phyloP scores from a whole-genome alignment of 345 rosid genomes.

The Clausena lansium region DNA sequence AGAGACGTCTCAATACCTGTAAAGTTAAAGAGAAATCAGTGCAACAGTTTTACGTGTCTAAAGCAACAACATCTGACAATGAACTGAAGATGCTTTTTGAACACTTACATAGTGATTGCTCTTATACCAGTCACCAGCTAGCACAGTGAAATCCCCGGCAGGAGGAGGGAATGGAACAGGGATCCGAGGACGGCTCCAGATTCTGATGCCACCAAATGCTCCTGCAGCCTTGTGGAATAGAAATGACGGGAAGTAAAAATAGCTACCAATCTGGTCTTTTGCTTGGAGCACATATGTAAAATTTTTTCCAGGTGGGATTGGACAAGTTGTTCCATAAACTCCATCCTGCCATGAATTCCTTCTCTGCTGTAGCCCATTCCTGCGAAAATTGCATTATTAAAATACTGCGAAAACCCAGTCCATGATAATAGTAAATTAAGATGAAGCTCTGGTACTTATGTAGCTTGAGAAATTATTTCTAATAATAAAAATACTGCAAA shows the following conservation, averaged over 20 bases:
- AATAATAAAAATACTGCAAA: not conserved
- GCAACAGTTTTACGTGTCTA: not conserved
- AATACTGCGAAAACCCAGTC: too few species aligned
- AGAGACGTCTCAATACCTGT: conserved; percentile 50
- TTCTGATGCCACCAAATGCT: conserved; percentile 74
- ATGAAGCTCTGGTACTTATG: not conserved
- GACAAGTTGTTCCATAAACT: conserved; percentile 85
- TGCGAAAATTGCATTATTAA: conserved; percentile 13
- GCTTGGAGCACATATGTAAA: conserved; percentile 79
- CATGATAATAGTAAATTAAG: not conserved
- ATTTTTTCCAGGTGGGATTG: conserved; percentile 80
- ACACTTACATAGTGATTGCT: conserved; percentile 63
- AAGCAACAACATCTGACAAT: not conserved
- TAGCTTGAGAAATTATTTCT: not conserved
- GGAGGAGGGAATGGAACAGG: conserved; percentile 87
- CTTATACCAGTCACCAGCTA: conserved; percentile 91
- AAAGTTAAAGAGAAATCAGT: not conserved
- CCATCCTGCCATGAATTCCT: conserved; percentile 92
- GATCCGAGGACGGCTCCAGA: conserved; percentile 81
- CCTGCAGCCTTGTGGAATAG: conserved; percentile 95
- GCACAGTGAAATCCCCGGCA: conserved; percentile 60
- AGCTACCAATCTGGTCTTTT: conserved; percentile 93
- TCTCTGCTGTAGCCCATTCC: conserved; percentile 92
- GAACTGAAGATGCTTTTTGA: not conserved
- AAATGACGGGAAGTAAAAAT: conserved; percentile 85